Evolutionary conservation across 139 green algal genomes (phyloP), one percentile per base, ranked within the genome.

Genomic region (Tetraselmis chui): DNA sequence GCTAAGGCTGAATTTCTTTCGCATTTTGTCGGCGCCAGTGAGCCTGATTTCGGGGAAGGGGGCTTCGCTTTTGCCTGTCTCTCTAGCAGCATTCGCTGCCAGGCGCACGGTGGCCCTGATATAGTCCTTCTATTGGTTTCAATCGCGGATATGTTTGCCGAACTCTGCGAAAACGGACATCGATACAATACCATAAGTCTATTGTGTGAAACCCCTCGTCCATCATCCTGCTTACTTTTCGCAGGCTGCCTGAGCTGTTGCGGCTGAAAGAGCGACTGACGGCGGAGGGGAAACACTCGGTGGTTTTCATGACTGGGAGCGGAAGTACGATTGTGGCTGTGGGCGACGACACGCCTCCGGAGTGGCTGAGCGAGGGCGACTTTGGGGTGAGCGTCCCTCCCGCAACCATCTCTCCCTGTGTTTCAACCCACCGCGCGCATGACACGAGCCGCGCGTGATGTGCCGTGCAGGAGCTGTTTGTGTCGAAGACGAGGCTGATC

Each of bases 231-330:
- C 29, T 29, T 31, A 23, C 30, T 0, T n/a, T 75, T n/a, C 1
- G 67, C 86, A 93, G 89, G 79, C 84, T 99, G 75, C 96, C 96
- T 0, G 88, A 94, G 79, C 89, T 99, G 30, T 32, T 78, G 31
- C 30, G 89, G 77, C 88, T 99, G 29, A 98, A 98, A 88, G 28
- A 90, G 77, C 84, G 89, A 26, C 90, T 99, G 29, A 24, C 79
- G 28, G 79, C 67, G 0, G 84, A 84, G n/a, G 80, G 82, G 0
- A 30, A 31, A 26, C 97, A 94, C 81, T 79, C 81, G 30, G 89
- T 91, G 1, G 97, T 98, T 26, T 99, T 99, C 87, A 99, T 99
- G 96, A 97, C 94, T 5, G 97, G 96, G 78, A 97, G 93, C 81
- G 95, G 95, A 59, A 94, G 87, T 79, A 98, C 95, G 0, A 94